These are phyloP conservation scores for Rhizophagus prolifer DNA, from an alignment of 192 early-diverging fungal genomes.

Conservation along the genomic window DNA sequence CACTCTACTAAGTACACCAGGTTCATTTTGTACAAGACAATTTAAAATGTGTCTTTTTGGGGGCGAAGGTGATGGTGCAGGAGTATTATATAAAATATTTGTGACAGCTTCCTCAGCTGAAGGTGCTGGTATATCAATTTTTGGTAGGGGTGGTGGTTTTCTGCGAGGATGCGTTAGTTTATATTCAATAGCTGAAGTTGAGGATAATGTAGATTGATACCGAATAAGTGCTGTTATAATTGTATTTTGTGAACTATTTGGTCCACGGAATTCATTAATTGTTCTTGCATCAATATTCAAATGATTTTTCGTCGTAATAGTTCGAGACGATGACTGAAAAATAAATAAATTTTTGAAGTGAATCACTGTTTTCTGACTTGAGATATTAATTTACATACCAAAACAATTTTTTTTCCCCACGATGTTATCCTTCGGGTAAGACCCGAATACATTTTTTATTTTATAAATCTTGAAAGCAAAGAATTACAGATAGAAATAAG, in stretches of 20 bases:
- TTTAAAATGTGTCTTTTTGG: slow-evolving; percentile 87
- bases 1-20: slow-evolving; percentile 78
- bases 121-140: slow-evolving; percentile 51
- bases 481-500: too few species aligned
- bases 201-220: slow-evolving; percentile 32
- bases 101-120: slow-evolving; percentile 93
- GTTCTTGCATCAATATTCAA: not conserved
- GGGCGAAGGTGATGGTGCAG: slow-evolving; percentile 48
- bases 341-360: not conserved
- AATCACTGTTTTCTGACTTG: not conserved
- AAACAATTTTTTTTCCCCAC: not conserved
- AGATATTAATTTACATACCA: not conserved
- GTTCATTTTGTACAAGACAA: slow-evolving; percentile 92
- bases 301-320: not conserved
- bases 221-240: not conserved
- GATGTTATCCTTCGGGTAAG: not conserved
- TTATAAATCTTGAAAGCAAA: too few species aligned
- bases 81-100: slow-evolving; percentile 96
- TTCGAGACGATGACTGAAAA: not conserved
- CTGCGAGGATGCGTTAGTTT: slow-evolving; percentile 47
- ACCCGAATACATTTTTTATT: not conserved
- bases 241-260: not conserved
- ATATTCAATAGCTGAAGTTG: slow-evolving; percentile 48
- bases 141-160: slow-evolving; percentile 38
- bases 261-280: not conserved